Base-by-base conservation (phyloP, 2,329 filamentous ascomycete species). In the Neofusicoccum parvum region DNA sequence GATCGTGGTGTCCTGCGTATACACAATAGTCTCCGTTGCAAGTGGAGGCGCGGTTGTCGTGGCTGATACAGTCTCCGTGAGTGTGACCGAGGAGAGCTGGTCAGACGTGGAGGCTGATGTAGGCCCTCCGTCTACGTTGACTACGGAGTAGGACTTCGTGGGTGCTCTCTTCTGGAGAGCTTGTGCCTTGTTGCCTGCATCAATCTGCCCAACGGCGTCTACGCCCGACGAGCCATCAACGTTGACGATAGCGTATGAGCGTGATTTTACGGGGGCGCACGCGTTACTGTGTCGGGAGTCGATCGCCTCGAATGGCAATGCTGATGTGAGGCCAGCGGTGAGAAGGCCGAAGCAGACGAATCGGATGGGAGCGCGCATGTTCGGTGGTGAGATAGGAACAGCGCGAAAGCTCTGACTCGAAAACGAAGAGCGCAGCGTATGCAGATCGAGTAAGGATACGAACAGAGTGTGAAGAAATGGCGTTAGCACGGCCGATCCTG, bases 81-180 rank as follows among this genome's bases (percentile, higher is more conserved):
- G 48, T 11, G 50, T 46, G 56, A 62, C 64, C 3, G 64, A 37
- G 1, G 56, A 17, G 12, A 39, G n/a, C 32, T 50, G 41, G 34
- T 59, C 48, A 6, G 62, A 12, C 6, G 34, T 51, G 11, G 64
- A 36, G 54, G 70, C 43, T 20, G 71, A 72, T 5, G 72, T 68
- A 12, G 73, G 70, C 27, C 76, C 76, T 36, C 77, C 77, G 49
- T 77, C 77, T 23, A 78, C 77, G 60, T 79, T 79, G 68, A 79
- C 74, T n/a, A 79, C 70, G 3, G 74, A 71, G 64, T 78, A 79
- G 37, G 72, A 74, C 65, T 75, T 78, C 37, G 70, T 69, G 12
- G 74, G 73, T 32, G 69, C 34, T 65, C 68, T 36, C 73, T 23
- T 15, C 71, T 46, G 17, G 27, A 34, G 64, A 67, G 34, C 66